These are phyloP conservation scores for Ceratonia siliqua DNA, from an alignment of 306 rosid species.

Conservation along the genomic window DNA sequence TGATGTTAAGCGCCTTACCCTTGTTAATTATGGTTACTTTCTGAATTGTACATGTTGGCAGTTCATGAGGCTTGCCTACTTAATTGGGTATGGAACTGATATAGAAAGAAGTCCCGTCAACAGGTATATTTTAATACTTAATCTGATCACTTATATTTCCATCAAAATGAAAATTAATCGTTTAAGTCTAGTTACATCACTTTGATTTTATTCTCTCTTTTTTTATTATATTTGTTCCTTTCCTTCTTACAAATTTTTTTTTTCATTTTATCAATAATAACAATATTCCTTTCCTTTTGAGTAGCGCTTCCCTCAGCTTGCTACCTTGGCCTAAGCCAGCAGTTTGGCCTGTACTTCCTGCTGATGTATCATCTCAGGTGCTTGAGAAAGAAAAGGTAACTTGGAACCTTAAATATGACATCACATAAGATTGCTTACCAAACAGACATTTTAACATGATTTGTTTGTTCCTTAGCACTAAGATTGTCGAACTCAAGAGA, in stretches of 20 bases:
- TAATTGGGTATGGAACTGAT: conserved; percentile 83
- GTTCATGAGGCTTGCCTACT: conserved; percentile 99
- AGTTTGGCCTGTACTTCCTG: conserved; percentile 87
- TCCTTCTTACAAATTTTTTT: conserved; percentile 12
- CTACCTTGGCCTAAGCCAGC: conserved; percentile 98
- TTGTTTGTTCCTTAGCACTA: not conserved
- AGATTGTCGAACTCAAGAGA: not conserved
- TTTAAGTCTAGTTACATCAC: conserved; percentile 18
- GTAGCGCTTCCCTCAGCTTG: conserved; percentile 95
- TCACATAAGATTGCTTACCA: conserved; percentile 14
- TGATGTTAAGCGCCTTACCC: conserved; percentile 21
- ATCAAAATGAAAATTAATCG: conserved; percentile 1
- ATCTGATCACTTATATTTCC: conserved; percentile 23
- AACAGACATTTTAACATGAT: not conserved
- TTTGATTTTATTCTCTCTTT: conserved; percentile 20
- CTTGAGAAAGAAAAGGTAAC: conserved; percentile 91
- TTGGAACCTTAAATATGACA: conserved; percentile 11
- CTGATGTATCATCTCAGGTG: conserved; percentile 84
- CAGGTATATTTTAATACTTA: conserved; percentile 59
- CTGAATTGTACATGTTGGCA: conserved; percentile 56
- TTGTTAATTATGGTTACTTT: conserved; percentile 26
- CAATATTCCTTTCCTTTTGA: conserved; percentile 32
- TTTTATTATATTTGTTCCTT: conserved; percentile 22
- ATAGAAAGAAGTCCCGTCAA: conserved; percentile 97
- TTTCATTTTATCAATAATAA: not conserved